Percentiles rank a stretch among this genome's conserved stretches.
Evolutionary conservation across 345 rosid genomes (phyloP).

Genomic region (Salix viminalis): DNA sequence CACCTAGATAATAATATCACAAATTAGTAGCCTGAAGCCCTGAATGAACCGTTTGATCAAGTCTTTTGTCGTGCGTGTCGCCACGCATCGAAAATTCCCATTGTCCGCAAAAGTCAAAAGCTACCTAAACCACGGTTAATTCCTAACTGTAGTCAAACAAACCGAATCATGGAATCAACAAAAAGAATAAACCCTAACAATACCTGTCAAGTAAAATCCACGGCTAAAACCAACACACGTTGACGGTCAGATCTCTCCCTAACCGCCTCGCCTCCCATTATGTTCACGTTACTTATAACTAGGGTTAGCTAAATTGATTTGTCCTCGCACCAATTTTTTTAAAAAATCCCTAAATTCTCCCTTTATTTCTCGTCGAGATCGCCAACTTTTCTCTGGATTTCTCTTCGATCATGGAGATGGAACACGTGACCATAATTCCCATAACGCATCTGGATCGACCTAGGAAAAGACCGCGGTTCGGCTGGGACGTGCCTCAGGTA

Average conservation of each 20-base stretch:
- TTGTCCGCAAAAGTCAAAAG: neutral
- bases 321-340: neutral
- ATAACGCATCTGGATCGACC: conserved; percentile 70
- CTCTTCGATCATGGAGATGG: conserved; percentile 65
- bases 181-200: neutral
- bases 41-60: no score
- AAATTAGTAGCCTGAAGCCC: no score
- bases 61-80: no score
- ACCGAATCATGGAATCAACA: conserved; percentile 2
- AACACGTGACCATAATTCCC: conserved; percentile 70
- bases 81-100: neutral
- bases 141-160: neutral
- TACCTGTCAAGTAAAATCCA: conserved; percentile 1
- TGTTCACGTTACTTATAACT: conserved; percentile 28
- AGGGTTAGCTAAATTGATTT: conserved; percentile 34
- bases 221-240: conserved; percentile 38
- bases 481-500: conserved; percentile 75
- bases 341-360: neutral
- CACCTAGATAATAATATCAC: no score
- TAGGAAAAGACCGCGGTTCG: conserved; percentile 79
- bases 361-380: neutral
- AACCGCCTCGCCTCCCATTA: conserved; percentile 17
- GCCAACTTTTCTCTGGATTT: neutral
- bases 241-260: conserved; percentile 34
- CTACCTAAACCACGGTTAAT: neutral